Base-by-base conservation (phyloP, 495 filamentous ascomycete genomes). In the Glutinoglossum americanum region DNA sequence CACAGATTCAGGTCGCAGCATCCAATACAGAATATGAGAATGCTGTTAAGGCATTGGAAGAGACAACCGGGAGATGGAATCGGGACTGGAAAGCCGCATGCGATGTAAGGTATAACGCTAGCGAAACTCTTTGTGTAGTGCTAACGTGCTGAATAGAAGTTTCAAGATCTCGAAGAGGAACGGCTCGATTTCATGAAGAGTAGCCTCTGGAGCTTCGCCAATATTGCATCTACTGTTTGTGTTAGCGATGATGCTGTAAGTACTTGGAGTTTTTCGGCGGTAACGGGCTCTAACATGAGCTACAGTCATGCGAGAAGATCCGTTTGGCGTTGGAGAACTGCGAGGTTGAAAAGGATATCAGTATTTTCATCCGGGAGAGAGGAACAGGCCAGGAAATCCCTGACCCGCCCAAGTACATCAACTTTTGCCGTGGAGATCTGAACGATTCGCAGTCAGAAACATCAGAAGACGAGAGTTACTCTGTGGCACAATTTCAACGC, bases 131-230 rank as follows among this genome's bases (percentile, higher is more conserved):
- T 11, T 41, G 37, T 26, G 37, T 56, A 19, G 13, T 59, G 54
- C 59, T 66, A 41, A 63, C 57, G 44, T 49, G 17, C 27, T 48
- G 49, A 25, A 9, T 62, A 83, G 80, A 97, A 96, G 78, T 99
- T 99, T 69, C 93, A 99, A 79, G 93, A 99, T 64, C 79, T 99
- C 10, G 93, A 99, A 70, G 93, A 97, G 67, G 93, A 99, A 71
- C 76, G 93, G 45, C 76, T 99, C 30, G 93, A 99, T 66, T 97
- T 93, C 65, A 85, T 85, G 58, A 99, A 97, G 73, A 89, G 83
- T 71, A 97, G 93, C 65, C 74, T 97, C 13, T 99, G 93, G 93
- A 87, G 78, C 21, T 97, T 96, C 65, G 93, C 93, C 27, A 99
- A 99, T 64, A 85, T 97, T 60, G 83, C 89, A 1, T 95, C 89